Percentiles rank a stretch among this genome's conserved stretches.
These are phyloP conservation scores for Nannochloropsis oceanica DNA, from an alignment of 108 stramenopile genomes.

Conservation along the genomic window DNA sequence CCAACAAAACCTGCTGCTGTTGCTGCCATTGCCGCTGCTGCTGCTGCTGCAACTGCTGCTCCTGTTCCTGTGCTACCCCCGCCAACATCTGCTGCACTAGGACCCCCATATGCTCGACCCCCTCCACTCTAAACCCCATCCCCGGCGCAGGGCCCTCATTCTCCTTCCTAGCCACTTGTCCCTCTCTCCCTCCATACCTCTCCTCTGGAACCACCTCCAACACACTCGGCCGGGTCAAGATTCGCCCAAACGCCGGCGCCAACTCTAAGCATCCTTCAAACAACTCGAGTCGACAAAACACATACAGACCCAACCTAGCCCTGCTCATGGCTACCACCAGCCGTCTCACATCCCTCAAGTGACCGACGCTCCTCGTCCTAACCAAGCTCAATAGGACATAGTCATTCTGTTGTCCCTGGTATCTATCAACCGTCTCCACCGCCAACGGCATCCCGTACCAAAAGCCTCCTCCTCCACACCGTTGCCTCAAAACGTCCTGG, in stretches of 20 bases:
- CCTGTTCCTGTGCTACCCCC: neutral
- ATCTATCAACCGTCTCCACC: slow-evolving; percentile 85
- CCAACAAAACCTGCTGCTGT: neutral
- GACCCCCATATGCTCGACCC: slow-evolving; percentile 11
- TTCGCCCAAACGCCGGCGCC: slow-evolving; percentile 7
- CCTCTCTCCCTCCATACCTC: slow-evolving; percentile 2
- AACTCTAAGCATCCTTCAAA: slow-evolving; percentile 24
- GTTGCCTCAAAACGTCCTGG: slow-evolving; percentile 60
- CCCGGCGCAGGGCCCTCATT: neutral
- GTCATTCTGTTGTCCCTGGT: slow-evolving; percentile 96
- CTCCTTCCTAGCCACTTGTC: neutral
- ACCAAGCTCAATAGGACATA: slow-evolving; percentile 82
- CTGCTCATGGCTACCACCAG: slow-evolving; percentile 87
- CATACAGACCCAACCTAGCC: slow-evolving; percentile 88
- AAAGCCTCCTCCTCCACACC: slow-evolving; percentile 9
- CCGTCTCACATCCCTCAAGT: slow-evolving; percentile 85
- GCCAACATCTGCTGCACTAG: slow-evolving; percentile 27
- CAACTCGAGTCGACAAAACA: slow-evolving; percentile 41
- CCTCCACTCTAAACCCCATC: neutral
- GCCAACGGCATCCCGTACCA: slow-evolving; percentile 30
- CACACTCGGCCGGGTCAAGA: neutral
- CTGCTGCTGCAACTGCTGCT: neutral
- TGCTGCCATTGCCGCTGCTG: neutral
- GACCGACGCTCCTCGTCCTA: slow-evolving; percentile 56
- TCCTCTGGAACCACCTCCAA: neutral